These are phyloP conservation scores for Clavulina sp. DNA, from an alignment of 768 basidiomycete genomes.

Conservation along the genomic window DNA sequence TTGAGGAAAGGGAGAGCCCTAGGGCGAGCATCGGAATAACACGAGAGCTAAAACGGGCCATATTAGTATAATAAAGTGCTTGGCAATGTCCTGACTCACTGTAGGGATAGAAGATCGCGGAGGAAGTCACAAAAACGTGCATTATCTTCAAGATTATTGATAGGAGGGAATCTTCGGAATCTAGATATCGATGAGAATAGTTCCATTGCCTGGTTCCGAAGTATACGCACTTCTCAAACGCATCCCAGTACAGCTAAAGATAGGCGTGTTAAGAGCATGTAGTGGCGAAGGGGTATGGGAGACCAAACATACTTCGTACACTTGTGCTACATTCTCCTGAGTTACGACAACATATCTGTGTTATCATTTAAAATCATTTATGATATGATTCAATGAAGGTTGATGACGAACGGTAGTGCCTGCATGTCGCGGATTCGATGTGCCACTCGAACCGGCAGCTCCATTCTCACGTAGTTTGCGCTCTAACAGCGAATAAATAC, in stretches of 20 bases:
- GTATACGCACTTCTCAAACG: slow-evolving; percentile 55
- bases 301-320: slow-evolving; percentile 50
- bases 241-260: slow-evolving; percentile 62
- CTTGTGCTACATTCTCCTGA: slow-evolving; percentile 63
- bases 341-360: slow-evolving; percentile 50
- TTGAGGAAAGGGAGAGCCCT: slow-evolving; percentile 71
- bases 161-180: slow-evolving; percentile 53
- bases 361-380: not conserved
- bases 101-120: slow-evolving; percentile 43
- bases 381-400: not conserved
- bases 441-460: slow-evolving; percentile 73
- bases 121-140: slow-evolving; percentile 62
- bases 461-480: slow-evolving; percentile 80
- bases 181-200: slow-evolving; percentile 22
- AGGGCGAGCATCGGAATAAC: slow-evolving; percentile 71
- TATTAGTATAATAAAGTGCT: slow-evolving; percentile 1
- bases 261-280: not conserved
- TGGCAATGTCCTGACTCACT: slow-evolving; percentile 31
- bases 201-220: not conserved
- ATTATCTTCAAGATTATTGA: slow-evolving; percentile 60
- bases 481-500: slow-evolving; percentile 30
- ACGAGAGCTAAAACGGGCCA: slow-evolving; percentile 30
- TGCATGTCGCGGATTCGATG: slow-evolving; percentile 80
- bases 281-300: not conserved
- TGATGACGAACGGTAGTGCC: slow-evolving; percentile 37